Evolutionary conservation across 108 stramenopile species (phyloP).

Genomic region (Ochromonas danica): DNA sequence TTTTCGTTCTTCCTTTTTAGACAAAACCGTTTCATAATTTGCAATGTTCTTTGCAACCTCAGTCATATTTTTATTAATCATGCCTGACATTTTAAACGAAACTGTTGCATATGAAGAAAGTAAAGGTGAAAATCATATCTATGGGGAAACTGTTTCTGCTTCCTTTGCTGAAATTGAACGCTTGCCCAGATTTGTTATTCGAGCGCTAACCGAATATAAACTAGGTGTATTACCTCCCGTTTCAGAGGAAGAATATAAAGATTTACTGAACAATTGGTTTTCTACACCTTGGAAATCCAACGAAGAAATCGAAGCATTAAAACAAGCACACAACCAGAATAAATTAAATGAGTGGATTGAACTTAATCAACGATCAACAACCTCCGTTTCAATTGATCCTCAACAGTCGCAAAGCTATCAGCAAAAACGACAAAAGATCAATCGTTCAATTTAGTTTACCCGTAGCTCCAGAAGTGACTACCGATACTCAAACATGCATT

Average conservation of each 20-base stretch:
- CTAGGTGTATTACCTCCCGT: conserved; percentile 14
- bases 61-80: conserved; percentile 18
- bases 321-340: conserved; percentile 15
- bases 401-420: conserved; percentile 15
- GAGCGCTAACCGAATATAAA: conserved; percentile 15
- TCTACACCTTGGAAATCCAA: conserved; percentile 15
- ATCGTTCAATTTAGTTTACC: conserved; percentile 17
- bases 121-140: conserved; percentile 17
- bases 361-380: conserved; percentile 17
- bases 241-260: conserved; percentile 17
- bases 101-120: conserved; percentile 16
- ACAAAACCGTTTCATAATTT: conserved; percentile 17
- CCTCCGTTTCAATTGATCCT: conserved; percentile 15
- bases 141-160: conserved; percentile 15
- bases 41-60: conserved; percentile 15
- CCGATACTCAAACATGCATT: conserved; percentile 15
- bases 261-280: conserved; percentile 17
- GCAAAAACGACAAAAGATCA: conserved; percentile 16
- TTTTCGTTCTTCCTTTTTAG: conserved; percentile 17
- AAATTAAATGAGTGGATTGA: conserved; percentile 17
- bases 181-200: conserved; percentile 15
- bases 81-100: conserved; percentile 16
- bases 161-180: conserved; percentile 15
- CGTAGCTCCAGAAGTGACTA: conserved; percentile 14
- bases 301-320: conserved; percentile 16